Conservation (phyloP, 345 rosid species). For the Aurinia saxatilis region DNA sequence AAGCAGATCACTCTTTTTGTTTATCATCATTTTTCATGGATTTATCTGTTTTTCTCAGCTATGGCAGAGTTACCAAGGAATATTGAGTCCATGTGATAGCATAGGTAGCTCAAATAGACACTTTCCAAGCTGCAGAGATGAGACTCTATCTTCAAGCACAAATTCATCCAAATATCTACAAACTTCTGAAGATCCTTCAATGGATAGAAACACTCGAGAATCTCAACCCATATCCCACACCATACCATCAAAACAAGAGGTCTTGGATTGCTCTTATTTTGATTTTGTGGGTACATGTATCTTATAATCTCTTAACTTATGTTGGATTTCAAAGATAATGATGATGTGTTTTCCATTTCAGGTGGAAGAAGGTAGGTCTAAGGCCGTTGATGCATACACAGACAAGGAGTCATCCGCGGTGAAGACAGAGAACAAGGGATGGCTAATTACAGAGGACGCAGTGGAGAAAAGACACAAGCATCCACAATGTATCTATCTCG, state of each 20-base stretch:
- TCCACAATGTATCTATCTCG: not conserved
- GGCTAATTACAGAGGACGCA: not conserved
- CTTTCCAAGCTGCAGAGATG: not conserved
- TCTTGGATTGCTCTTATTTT: not conserved
- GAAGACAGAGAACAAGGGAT: conserved; percentile 13
- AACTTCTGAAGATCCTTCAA: not conserved
- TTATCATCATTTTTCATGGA: not conserved
- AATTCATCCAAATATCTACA: conserved; percentile 8
- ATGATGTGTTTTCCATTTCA: not conserved
- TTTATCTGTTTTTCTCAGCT: not conserved
- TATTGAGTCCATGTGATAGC: not conserved
- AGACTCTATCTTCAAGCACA: not conserved
- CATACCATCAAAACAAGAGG: conserved; percentile 8
- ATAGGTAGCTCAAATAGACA: not conserved
- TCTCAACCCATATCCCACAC: not conserved
- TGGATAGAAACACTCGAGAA: not conserved
- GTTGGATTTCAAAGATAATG: not conserved
- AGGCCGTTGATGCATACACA: not conserved
- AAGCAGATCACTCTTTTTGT: not conserved
- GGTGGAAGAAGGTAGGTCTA: not conserved
- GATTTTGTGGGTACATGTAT: not conserved
- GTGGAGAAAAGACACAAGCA: not conserved
- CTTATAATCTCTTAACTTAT: not conserved
- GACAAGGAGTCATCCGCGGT: not conserved
- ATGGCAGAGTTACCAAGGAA: conserved; percentile 1